A percentile compares a stretch with the other conserved stretches of the same genome.
These are phyloP conservation scores for Raddia guianensis DNA, from an alignment of 176 grass and related monocot species.

Conservation along the genomic window DNA sequence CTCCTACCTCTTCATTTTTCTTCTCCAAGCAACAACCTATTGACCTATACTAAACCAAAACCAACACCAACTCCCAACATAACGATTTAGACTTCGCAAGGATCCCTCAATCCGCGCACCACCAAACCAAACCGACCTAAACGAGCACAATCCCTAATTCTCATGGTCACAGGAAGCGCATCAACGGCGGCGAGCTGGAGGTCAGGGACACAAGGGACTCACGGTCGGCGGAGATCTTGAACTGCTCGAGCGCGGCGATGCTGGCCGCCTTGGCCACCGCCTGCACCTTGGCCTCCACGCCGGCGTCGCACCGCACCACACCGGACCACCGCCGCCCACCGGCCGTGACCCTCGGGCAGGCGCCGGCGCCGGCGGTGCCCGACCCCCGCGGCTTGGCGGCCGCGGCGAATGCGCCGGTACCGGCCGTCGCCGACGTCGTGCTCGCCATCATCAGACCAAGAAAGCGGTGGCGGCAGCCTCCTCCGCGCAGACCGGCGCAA, in stretches of 20 bases:
- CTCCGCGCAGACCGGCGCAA: slow-evolving; percentile 2
- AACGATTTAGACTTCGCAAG: background rate
- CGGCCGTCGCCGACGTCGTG: slow-evolving; percentile 54
- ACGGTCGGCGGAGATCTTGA: slow-evolving; percentile 98
- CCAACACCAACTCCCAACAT: background rate
- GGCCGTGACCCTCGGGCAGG: slow-evolving; percentile 37
- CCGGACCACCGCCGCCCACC: slow-evolving; percentile 39
- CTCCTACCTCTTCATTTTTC: slow-evolving; percentile 4
- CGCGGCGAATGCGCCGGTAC: slow-evolving; percentile 51
- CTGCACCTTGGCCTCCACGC: slow-evolving; percentile 56
- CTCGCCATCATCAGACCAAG: slow-evolving; percentile 55
- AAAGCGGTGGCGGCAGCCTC: background rate
- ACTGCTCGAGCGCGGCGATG: slow-evolving; percentile 82
- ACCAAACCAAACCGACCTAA: background rate
- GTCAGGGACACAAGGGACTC: slow-evolving; percentile 35
- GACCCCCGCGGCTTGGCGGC: slow-evolving; percentile 34
- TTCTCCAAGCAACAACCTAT: slow-evolving; percentile 1
- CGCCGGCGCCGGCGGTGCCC: slow-evolving; percentile 1
- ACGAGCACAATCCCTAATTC: slow-evolving; percentile 13
- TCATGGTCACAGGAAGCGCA: background rate
- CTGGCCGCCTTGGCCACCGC: slow-evolving; percentile 53
- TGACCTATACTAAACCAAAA: slow-evolving; percentile 25
- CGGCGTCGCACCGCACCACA: slow-evolving; percentile 69
- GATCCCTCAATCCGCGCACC: slow-evolving; percentile 14
- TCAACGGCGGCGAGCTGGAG: slow-evolving; percentile 9